Evolutionary conservation across 208 protist species (phyloP), one percentile per base, ranked within the genome.

Genomic region (Jaenimonas drosophilae): DNA sequence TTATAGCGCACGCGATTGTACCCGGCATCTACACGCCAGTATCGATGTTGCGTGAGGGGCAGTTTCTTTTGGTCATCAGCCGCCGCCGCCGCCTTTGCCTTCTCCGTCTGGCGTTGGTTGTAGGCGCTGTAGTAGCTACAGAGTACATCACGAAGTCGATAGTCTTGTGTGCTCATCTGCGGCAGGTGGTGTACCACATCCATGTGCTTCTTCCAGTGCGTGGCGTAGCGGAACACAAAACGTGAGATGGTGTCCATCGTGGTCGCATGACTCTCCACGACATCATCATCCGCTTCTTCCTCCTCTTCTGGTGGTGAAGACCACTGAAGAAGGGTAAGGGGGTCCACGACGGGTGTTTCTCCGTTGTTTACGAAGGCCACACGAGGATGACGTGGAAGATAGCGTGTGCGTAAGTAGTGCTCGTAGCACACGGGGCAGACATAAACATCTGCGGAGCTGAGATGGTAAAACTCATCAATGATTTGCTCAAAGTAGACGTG

Each of bases 1-100:
- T 93, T 93, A 64, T 90, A 93, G 2, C 85, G 80, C 11, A 90
- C 51, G 2, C 70, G 59, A 49, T 93, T 93, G 52, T 87, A 93
- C 14, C 78, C 62, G 1, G 77, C 81, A 49, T 85, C 76, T 0
- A 86, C 39, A 30, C 76, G 52, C 78, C 80, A 93, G 44, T 93
- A 93, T 4, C 77, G 71, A 38, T 79, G 58, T 12, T 78, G 62
- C 1, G 80, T 85, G 14, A 86, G 43, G 7, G 66, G 36, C 0
- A 38, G 33, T 21, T 50, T 61, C 0, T 58, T 43, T 17, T 47
- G 41, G 11, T 48, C 46, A 40, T 49, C 48, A 9, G 11, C n/a
- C 3, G 17, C 23, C 2, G 30, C n/a, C 3, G 54, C 34, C 28
- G 42, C 63, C 36, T 69, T 41, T 23, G 68, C 64, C 42, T 55